Base-by-base conservation (phyloP, 116 monocot species). In the Papilionanthe hybrid region DNA sequence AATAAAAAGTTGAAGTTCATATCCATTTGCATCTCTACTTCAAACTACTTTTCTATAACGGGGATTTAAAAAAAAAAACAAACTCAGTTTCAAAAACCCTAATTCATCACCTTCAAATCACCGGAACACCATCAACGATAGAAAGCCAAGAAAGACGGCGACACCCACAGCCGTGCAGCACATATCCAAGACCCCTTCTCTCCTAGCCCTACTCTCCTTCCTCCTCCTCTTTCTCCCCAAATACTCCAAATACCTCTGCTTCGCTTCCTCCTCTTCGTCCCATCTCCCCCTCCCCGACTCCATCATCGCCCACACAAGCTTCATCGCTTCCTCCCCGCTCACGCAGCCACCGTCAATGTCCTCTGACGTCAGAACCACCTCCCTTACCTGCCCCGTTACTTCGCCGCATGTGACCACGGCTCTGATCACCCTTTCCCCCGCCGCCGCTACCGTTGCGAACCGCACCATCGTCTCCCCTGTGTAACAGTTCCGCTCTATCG, bases 401-500 rank as follows among this genome's bases (percentile, higher is more conserved):
- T 42, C 72, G 5, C 20, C 28, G 72, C 43, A 42, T 1, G 43
- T 83, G 48, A 89, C 83, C 37, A 65, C 81, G 42, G 81, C 80
- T 37, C 25, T 79, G 63, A 25, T 63, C 7, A 20, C 22, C 60
- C 80, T 7, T 78, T 75, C 5, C 60, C 77, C 20, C 81, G 27
- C 22, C 75, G 77, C 47, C 13, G 28, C 77, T 43, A 86, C 79
- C 30, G 74, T 23, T 25, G 63, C 63, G 63, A 63, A 63, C 78
- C 84, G 80, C 49, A 86, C 82, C 78, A 79, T 19, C 18, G 69
- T 85, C 65, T 92, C 94, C 9, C 86, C 92, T 0, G 89, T 94
- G 85, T 83, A 76, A 86, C 90, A 88, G 55, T 86, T 82, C 60
- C 84, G 79, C 56, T 89, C 88, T 8, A 92, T 74, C n/a, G 80